Base-by-base conservation (phyloP, 768 basidiomycete species). In the Kwoniella bestiolae region DNA sequence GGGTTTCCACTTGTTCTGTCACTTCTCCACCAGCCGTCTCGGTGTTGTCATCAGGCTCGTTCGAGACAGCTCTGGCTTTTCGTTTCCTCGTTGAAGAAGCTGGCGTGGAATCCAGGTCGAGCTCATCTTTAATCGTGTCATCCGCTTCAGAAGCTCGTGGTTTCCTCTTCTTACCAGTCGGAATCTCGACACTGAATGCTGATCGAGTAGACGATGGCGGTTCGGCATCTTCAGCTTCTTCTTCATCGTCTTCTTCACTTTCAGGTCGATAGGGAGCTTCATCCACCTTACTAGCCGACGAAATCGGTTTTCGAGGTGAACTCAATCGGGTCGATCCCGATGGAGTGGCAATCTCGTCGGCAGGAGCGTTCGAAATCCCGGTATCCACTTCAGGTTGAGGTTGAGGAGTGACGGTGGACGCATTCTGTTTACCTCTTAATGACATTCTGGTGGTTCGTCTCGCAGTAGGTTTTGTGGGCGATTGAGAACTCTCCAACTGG, bases 251-350 rank as follows among this genome's bases (percentile, higher is more conserved):
- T 21, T 65, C 63, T 2, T 65, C 63, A 6, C 23, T 28, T 21
- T 50, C 35, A 28, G 63, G 63, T 52, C 63, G 21, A 35, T 65
- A 65, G 3, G 63, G 56, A 47, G 63, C 63, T 21, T 65, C 63
- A 29, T 65, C 63, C 16, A 14, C 7, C 55, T 50, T 63, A 45
- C 41, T 63, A 12, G 45, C 55, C 4, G 46, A 16, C 25, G 41
- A 35, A 12, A 52, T 26, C 1, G 57, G 18, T 28, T 65, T 65
- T 26, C 51, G 47, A 6, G 56, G 56, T 18, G 58, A 50, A 9
- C 32, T 12, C 29, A 38, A 59, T 23, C n/a, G 44, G 14, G 29
- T 3, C 6, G 38, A 23, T 8, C 26, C 46, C 1, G 29, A 56
- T 6, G 50, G 53, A 32, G 25, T 57, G 4, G 47, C 32, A 14